Base-by-base conservation (phyloP, 805 yeast species). In the Ogataea nakhonphanomensis region DNA sequence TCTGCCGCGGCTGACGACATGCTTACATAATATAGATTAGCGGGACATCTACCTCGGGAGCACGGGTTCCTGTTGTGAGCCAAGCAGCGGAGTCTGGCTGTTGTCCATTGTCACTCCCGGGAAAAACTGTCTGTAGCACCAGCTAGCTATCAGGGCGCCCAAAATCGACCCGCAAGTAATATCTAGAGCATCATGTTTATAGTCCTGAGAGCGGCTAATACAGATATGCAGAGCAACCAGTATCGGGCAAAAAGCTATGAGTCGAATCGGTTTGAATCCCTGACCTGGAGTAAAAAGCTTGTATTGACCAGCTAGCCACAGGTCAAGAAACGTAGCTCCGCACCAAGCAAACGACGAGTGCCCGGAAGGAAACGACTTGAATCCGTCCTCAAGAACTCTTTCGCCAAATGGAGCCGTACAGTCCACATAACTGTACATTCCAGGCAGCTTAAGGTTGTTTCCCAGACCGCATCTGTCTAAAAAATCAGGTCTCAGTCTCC, bases 401-500 rank as follows among this genome's bases (percentile, higher is more conserved):
- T 48, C 31, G 3, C 69, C 70, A 28, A 53, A 51, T 5, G 71
- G 70, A 8, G 53, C 55, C 2, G 66, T 46, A 46, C 71, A 66
- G 1, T 60, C 46, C 2, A 52, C 49, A 7, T 51, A 32, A 23
- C 54, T 52, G 39, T 51, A 54, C 72, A 63, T 26, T 10, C 42
- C 70, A 43, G 38, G 51, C 61, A 35, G 67, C 44, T 30, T 62
- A 63, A 39, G 62, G 51, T 59, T 50, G 0, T 86, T 20, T 3
- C 35, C 38, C 41, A 60, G 57, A 27, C 73, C 65, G 61, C 97
- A 90, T 49, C 98, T 71, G 7, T 84, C 84, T 43, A 91, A 64
- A 57, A 89, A 86, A 63, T 90, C 97, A 0, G 97, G 98, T 50
- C 97, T 73, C 39, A 81, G 82, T 58, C 95, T 78, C 1, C 96